Evolutionary conservation across 2,329 filamentous ascomycete genomes (phyloP), one percentile per base, ranked within the genome.

Genomic region (Calonectria hongkongensis): DNA sequence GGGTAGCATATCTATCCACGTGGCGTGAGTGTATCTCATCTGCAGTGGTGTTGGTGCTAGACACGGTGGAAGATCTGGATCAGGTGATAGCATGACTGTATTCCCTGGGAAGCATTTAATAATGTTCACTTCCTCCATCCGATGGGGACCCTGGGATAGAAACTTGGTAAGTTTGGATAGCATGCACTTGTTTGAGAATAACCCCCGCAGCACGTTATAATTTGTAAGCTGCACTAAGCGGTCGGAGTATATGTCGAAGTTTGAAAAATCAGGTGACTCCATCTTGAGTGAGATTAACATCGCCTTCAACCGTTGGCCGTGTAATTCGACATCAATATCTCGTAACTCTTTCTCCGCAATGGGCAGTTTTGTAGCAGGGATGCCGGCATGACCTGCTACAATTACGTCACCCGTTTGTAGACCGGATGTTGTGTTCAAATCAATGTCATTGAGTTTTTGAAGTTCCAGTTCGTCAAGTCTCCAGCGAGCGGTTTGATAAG

Each of bases 1-100:
- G 2, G 86, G 85, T 51, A 85, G 81, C 28, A 85, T 25, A 76
- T 87, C 85, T 73, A 87, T 84, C 85, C 86, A 87, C 72, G 81
- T 79, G 41, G 76, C 78, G 73, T 87, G 85, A 30, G 79, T 80
- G 15, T 82, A 77, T 16, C 79, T 83, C 65, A 82, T 82, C 71
- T 88, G 86, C 60, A 86, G 81, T 27, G 51, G 39, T 5, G 85
- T 87, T 10, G 86, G 85, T 6, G 81, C 66, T 5, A 86, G 81
- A 18, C 56, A 51, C 3, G 2, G 15, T 5, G 72, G 72, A 3
- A 74, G 16, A 2, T 39, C 39, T 10, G 36, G 7, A 10, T 15
- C 45, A 6, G 30, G 16, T 12, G 45, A 33, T 8, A 62, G 4
- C 2, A 71, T 62, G 6, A 63, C 30, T 1, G 68, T 64, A 21